Base-by-base conservation (phyloP, 352 stramenopile genomes). In the Peronospora farinosa region DNA sequence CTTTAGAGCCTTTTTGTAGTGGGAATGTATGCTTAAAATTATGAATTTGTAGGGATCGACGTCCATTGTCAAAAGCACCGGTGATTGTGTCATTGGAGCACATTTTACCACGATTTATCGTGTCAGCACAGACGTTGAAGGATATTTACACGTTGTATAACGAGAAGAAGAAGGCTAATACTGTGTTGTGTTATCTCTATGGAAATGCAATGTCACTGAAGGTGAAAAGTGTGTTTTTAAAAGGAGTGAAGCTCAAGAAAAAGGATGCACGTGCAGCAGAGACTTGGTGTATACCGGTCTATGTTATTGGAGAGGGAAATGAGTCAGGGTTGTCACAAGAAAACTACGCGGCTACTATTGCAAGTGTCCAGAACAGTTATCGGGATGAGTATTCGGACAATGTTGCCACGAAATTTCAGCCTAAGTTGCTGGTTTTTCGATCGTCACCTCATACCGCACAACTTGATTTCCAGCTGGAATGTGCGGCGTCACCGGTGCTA, bases 401-500 rank as follows among this genome's bases (percentile, higher is more conserved):
- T 3, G 28, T 76, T 6, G 33, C 54, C 7, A 63, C 59, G 1
- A 75, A 73, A 23, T 35, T 83, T 0, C 69, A 78, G 47, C 59
- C 50, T 0, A 67, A 63, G 7, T 38, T 84, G 16, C 33, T 82
- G 11, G 47, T 80, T 11, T 60, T 72, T 32, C 48, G 55, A 7
- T 74, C 64, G 11, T 53, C 65, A 23, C 51, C 57, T 3, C 58
- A 79, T 48, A 51, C 39, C 16, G 60, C 64, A 17, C 63, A 81
- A 36, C 32, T 85, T 19, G 64, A 83, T 35, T 65, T 78, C 13
- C 74, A 68, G 40, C 48, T 68, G 30, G 72, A 77, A 60, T 85
- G 60, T 53, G 56, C 23, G 2, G 46, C 53, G 19, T 69, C 59
- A 15, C 51, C 60, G 9, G 51, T 81, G 13, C 39, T 64, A n/a